These are phyloP conservation scores for Boletus sensibilis DNA, from an alignment of 768 basidiomycete genomes.

Conservation along the genomic window DNA sequence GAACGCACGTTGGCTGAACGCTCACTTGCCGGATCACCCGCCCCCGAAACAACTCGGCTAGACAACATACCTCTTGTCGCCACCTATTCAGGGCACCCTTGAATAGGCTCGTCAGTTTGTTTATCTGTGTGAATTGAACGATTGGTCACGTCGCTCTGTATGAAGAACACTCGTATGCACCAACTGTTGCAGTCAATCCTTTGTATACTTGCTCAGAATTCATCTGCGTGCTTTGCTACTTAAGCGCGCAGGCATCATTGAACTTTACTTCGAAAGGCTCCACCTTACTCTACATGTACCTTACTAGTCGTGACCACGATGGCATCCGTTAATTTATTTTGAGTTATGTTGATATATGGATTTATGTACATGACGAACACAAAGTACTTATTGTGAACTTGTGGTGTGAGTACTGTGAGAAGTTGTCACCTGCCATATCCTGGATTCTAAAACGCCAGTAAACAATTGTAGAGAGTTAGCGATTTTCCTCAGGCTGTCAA, in stretches of 20 bases:
- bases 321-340: background rate
- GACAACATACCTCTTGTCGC: slow-evolving; percentile 44
- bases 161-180: background rate
- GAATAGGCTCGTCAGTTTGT: background rate
- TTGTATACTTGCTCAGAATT: slow-evolving; percentile 9
- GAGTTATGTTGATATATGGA: background rate
- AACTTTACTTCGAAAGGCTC: background rate
- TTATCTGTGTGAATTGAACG: background rate
- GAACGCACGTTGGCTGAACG: slow-evolving; percentile 42
- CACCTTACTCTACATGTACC: slow-evolving; percentile 17
- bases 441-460: background rate
- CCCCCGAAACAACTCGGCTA: slow-evolving; percentile 30
- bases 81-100: slow-evolving; percentile 20
- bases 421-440: too few relatives aligned
- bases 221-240: background rate
- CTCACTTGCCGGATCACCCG: slow-evolving; percentile 42
- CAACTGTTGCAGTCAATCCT: slow-evolving; percentile 6
- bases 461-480: background rate
- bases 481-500: background rate
- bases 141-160: background rate
- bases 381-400: too few relatives aligned
- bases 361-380: too few relatives aligned
- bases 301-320: slow-evolving; percentile 3
- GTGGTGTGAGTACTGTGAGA: too few relatives aligned
- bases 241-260: background rate